phyloP scores from a whole-genome alignment of 345 rosid species.

The Conringia planisiliqua region DNA sequence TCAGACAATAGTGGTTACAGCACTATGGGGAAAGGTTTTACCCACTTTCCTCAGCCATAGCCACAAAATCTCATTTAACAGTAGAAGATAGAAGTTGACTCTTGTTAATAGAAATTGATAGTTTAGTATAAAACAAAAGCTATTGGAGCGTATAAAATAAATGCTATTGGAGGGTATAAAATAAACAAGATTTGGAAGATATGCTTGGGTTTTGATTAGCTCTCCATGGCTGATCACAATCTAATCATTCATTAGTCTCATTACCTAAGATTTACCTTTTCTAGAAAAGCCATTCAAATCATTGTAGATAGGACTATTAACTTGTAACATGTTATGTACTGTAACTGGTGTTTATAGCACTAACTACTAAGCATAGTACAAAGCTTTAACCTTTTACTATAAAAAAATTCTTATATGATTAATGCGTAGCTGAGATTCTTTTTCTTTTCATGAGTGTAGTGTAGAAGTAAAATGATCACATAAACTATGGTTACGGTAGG shows the following conservation, averaged over 20 bases:
- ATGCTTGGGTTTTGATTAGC: background rate
- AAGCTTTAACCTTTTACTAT: background rate
- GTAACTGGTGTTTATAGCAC: background rate
- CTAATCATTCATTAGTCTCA: background rate
- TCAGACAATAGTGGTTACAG: conserved; percentile 19
- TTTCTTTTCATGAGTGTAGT: background rate
- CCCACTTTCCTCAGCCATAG: conserved; percentile 5
- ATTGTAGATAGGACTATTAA: background rate
- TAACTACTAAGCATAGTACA: background rate
- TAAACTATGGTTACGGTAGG: background rate
- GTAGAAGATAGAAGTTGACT: conserved; percentile 20
- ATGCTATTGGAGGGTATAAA: too few species aligned
- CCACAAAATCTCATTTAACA: conserved; percentile 7
- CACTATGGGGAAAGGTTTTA: conserved; percentile 8
- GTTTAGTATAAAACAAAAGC: background rate
- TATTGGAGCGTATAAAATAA: conserved; percentile 11
- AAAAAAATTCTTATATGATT: background rate
- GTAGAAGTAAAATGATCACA: background rate
- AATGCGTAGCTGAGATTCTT: background rate
- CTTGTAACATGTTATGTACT: background rate
- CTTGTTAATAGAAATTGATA: background rate
- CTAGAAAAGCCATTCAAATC: background rate
- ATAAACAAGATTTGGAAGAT: conserved; percentile 9
- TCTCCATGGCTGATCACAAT: background rate
- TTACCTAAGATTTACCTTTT: background rate